phyloP scores from a whole-genome alignment of 352 stramenopile species.

The Phytophthora lateralis region DNA sequence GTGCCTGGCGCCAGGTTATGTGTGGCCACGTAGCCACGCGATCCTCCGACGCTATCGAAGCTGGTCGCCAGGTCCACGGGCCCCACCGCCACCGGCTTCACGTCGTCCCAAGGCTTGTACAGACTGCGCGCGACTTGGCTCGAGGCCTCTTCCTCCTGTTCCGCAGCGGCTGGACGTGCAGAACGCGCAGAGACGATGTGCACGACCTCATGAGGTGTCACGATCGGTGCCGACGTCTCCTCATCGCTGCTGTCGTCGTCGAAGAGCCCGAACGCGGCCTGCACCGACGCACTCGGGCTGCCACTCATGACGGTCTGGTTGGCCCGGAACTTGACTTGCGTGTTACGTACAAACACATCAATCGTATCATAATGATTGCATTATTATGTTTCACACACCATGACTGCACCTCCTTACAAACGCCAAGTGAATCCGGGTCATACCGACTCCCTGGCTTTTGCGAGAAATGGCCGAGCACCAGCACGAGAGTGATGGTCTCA shows the following conservation, averaged over 20 bases:
- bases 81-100: slow-evolving; percentile 80
- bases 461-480: slow-evolving; percentile 26
- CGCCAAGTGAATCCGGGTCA: slow-evolving; percentile 5
- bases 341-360: not conserved
- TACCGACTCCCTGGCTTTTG: slow-evolving; percentile 33
- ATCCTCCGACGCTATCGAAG: slow-evolving; percentile 69
- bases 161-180: not conserved
- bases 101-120: slow-evolving; percentile 78
- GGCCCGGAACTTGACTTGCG: not conserved
- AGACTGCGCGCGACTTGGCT: slow-evolving; percentile 37
- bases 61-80: slow-evolving; percentile 74
- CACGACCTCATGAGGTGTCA: slow-evolving; percentile 31
- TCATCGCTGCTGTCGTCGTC: slow-evolving; percentile 84
- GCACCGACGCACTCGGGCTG: slow-evolving; percentile 55
- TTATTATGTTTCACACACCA: not conserved
- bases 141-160: slow-evolving; percentile 10
- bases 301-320: slow-evolving; percentile 23
- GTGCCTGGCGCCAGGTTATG: slow-evolving; percentile 86
- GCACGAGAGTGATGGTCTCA: slow-evolving; percentile 23
- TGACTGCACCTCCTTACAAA: slow-evolving; percentile 5
- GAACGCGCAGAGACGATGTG: slow-evolving; percentile 18
- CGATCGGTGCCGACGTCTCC: slow-evolving; percentile 15
- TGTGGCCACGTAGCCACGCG: slow-evolving; percentile 88
- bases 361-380: not conserved
- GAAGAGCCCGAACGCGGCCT: slow-evolving; percentile 83